A percentile compares a stretch with the other conserved stretches of the same genome.
Conservation (phyloP, 2,329 filamentous ascomycete genomes). For the Arachnomyces sp. region DNA sequence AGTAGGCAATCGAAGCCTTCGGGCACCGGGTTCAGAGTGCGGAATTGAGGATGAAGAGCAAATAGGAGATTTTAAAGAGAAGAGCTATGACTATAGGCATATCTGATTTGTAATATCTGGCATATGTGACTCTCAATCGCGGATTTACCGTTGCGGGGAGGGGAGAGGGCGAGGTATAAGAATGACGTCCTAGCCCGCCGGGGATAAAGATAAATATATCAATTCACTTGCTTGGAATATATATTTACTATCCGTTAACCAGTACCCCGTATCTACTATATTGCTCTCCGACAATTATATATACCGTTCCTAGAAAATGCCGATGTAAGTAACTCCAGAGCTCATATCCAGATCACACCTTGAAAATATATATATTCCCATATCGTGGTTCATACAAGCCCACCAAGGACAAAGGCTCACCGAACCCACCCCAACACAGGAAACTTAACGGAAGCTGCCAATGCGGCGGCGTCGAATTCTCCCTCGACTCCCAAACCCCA, state of each 20-base stretch:
- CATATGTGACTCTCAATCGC: too few species aligned
- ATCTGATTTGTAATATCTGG: too few species aligned
- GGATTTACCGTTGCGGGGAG: too few species aligned
- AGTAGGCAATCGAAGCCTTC: constrained; percentile 11
- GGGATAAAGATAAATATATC: neutral
- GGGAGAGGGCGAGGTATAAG: neutral
- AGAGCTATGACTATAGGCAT: too few species aligned
- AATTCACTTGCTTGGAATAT: neutral
- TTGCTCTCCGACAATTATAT: too few species aligned
- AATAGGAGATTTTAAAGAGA: too few species aligned
- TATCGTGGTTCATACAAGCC: too few species aligned
- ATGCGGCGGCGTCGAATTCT: constrained; percentile 41
- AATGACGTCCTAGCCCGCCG: constrained; percentile 9
- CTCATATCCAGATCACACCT: too few species aligned
- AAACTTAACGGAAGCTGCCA: constrained; percentile 43
- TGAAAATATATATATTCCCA: too few species aligned
- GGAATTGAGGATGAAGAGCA: too few species aligned
- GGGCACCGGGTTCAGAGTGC: neutral
- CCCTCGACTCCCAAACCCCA: constrained; percentile 37
- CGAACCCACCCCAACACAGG: constrained; percentile 20
- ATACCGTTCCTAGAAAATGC: constrained; percentile 16
- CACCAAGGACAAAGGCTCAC: neutral
- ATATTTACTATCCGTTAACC: neutral
- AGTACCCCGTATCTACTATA: neutral
- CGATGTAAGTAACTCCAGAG: constrained; percentile 16